Percentiles rank a stretch among this genome's conserved stretches.
phyloP scores from a whole-genome alignment of 2,329 filamentous ascomycete genomes.

The Sporothrix curviconia region DNA sequence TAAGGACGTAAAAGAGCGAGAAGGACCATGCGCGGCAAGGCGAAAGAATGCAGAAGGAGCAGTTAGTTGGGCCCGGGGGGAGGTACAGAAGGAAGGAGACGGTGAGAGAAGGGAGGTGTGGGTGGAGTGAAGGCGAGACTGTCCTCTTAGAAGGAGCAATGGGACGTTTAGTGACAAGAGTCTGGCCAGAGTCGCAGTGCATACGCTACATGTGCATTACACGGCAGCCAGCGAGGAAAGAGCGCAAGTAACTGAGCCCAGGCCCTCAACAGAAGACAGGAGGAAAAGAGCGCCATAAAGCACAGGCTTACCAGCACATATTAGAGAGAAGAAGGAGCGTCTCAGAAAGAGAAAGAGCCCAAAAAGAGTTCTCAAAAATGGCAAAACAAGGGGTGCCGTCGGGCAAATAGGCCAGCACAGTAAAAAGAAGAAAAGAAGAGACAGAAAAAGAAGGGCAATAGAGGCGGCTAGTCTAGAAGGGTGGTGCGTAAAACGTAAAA shows the following conservation, averaged over 20 bases:
- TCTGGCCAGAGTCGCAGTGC: conserved; percentile 1
- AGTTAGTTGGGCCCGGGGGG: background rate
- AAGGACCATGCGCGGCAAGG: background rate
- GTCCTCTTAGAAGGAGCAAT: background rate
- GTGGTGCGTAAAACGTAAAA: conserved; percentile 10
- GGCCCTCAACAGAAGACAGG: too few species aligned
- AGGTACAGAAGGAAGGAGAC: too few species aligned
- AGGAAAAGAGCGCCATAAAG: background rate
- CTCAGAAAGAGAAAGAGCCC: too few species aligned
- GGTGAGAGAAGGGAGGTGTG: conserved; percentile 3
- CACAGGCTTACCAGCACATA: background rate
- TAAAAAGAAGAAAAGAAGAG: background rate
- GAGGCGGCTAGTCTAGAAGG: background rate
- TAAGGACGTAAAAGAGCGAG: background rate
- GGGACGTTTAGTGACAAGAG: background rate
- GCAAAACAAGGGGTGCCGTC: background rate
- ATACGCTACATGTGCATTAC: too few species aligned
- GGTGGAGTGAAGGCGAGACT: background rate
- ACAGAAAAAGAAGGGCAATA: too few species aligned
- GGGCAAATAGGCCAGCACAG: background rate
- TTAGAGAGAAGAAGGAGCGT: background rate
- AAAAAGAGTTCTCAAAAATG: too few species aligned
- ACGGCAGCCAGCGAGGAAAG: background rate
- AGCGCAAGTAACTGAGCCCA: background rate
- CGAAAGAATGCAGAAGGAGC: conserved; percentile 6